Base-by-base conservation (phyloP, 2,329 filamentous ascomycete genomes). In the Cercospora canescens region DNA sequence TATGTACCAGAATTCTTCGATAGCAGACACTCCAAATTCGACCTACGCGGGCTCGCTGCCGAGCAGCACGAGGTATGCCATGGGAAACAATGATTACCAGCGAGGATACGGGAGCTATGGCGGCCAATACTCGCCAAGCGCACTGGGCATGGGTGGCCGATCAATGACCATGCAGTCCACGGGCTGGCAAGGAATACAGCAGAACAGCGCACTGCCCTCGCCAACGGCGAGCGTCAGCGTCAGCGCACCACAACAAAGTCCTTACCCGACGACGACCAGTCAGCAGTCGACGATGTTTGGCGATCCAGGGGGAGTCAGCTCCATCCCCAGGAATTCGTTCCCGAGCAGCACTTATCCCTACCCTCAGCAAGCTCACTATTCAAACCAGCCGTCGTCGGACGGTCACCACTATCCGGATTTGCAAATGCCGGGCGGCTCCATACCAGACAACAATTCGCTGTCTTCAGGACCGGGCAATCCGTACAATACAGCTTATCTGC, bases 221-320 rank as follows among this genome's bases (percentile, higher is more conserved):
- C 68, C 68, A 12, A 63, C 66, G 4, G 58, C 66, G n/a, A 68
- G 63, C 28, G 55, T 63, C 12, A 65, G 62, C 50, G 63, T 52
- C 59, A 63, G 48, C 35, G 52, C 52, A 35, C 52, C 52, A 56
- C 66, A 68, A 34, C 68, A 66, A 18, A 67, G 59, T 12, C 62
- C 66, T 11, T 70, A 68, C 39, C 62, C 66, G 6, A 61, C 45
- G 24, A 55, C 62, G 30, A 63, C 64, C 5, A 50, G 58, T 12
- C 68, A 68, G 50, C 66, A 64, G 14, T 65, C 65, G 11, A 63
- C 63, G 12, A 41, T 69, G 21, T 70, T 68, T 37, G 68, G 68
- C 55, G 68, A 68, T 59, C 63, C 68, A 6, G 68, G 68, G n/a
- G 57, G 66, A 26, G 64, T 62, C 26, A 70, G 61, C 56, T 64